phyloP scores from a whole-genome alignment of 768 basidiomycete genomes.

The Boletus rufocinnamomeus region DNA sequence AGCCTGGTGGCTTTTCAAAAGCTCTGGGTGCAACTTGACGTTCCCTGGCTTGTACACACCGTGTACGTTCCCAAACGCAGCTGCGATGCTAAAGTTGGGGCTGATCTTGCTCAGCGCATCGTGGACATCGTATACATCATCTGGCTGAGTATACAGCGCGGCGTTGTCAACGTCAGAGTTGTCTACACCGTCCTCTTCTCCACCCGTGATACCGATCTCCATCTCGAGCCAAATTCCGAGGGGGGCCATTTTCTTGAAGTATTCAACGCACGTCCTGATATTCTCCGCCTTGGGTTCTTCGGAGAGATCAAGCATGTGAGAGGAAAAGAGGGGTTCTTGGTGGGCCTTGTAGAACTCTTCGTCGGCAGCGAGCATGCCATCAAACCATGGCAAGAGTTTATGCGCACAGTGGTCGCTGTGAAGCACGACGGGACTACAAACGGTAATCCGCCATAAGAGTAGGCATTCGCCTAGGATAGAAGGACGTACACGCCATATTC shows the following conservation, averaged over 20 bases:
- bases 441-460: background rate
- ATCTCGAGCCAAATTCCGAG: constrained; percentile 98
- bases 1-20: constrained; percentile 89
- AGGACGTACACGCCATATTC: constrained; percentile 85
- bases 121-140: constrained; percentile 93
- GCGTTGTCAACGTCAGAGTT: constrained; percentile 95
- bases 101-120: constrained; percentile 78
- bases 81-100: constrained; percentile 96
- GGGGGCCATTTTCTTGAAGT: constrained; percentile 94
- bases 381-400: constrained; percentile 98
- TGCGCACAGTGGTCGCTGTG: constrained; percentile 99
- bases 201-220: constrained; percentile 99
- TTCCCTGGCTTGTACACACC: constrained; percentile 99
- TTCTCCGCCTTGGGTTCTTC: constrained; percentile 92
- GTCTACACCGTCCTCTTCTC: constrained; percentile 99
- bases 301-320: constrained; percentile 98
- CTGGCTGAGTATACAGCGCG: constrained; percentile 94
- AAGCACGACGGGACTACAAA: constrained; percentile 83
- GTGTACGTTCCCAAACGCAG: constrained; percentile 98
- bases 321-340: constrained; percentile 87
- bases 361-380: constrained; percentile 97
- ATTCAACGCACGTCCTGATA: constrained; percentile 89
- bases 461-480: background rate
- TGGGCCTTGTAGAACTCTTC: constrained; percentile 91
- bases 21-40: constrained; percentile 88